A percentile compares a stretch with the other conserved stretches of the same genome.
phyloP scores from a whole-genome alignment of 2,329 filamentous ascomycete genomes.

The Beauveria asiatica region DNA sequence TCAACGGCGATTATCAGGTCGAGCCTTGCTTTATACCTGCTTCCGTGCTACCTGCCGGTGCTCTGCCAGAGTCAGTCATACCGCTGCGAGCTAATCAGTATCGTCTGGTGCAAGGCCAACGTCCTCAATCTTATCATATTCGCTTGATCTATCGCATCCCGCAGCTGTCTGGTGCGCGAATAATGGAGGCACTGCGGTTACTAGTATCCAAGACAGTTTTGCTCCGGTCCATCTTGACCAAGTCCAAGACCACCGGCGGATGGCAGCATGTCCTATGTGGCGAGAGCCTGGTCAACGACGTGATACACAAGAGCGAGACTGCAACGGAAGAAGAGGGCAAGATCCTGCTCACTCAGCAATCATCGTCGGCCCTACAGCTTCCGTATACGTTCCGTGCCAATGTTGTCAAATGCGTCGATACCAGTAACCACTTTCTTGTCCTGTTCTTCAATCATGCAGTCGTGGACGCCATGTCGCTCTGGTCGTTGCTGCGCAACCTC shows the following conservation, averaged over 20 bases:
- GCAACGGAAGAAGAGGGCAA: slow-evolving; percentile 17
- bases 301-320: slow-evolving; percentile 19
- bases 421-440: slow-evolving; percentile 16
- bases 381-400: slow-evolving; percentile 24
- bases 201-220: slow-evolving; percentile 12
- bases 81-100: slow-evolving; percentile 22
- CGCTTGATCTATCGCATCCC: slow-evolving; percentile 24
- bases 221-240: background rate
- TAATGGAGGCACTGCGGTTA: slow-evolving; percentile 7
- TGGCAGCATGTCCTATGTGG: background rate
- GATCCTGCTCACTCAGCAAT: slow-evolving; percentile 14
- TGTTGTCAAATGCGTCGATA: slow-evolving; percentile 17
- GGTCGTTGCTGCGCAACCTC: slow-evolving; percentile 25
- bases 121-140: slow-evolving; percentile 27
- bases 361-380: slow-evolving; percentile 9
- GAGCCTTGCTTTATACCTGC: background rate
- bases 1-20: background rate
- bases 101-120: slow-evolving; percentile 22
- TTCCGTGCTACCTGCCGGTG: background rate
- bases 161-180: background rate
- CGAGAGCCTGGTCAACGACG: slow-evolving; percentile 16
- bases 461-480: slow-evolving; percentile 26
- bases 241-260: background rate
- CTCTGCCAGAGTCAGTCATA: slow-evolving; percentile 11
- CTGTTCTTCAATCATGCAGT: slow-evolving; percentile 28